A percentile compares a stretch with the other conserved stretches of the same genome.
Evolutionary conservation across 2,329 filamentous ascomycete species (phyloP).

Genomic region (Fusarium neocosmosporiellum): DNA sequence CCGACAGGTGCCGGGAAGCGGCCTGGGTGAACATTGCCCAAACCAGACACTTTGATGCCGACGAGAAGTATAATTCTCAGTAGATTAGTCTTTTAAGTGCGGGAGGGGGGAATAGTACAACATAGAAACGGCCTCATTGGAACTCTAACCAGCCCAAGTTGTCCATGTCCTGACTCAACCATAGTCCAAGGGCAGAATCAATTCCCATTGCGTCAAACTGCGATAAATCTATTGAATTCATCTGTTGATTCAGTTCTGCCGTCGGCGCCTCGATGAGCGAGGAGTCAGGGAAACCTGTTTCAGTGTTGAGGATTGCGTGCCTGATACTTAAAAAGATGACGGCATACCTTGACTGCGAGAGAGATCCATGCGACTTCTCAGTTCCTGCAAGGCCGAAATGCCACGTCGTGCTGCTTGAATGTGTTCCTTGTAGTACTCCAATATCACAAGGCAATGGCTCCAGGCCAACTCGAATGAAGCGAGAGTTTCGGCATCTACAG

Average conservation of each 20-base stretch:
- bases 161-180: not conserved
- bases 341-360: not conserved
- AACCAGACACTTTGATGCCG: not conserved
- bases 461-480: not conserved
- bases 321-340: not conserved
- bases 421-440: not conserved
- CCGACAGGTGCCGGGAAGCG: not conserved
- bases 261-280: not conserved
- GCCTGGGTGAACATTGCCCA: no score
- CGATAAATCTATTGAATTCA: not conserved
- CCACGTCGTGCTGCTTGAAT: not conserved
- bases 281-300: not conserved
- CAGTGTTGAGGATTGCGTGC: not conserved
- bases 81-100: not conserved
- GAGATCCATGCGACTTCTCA: not conserved
- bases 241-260: not conserved
- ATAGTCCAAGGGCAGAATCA: not conserved
- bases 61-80: fast-evolving
- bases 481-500: not conserved
- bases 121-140: not conserved
- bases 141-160: not conserved
- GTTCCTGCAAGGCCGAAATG: not conserved
- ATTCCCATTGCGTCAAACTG: not conserved
- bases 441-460: not conserved
- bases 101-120: no score